These are phyloP conservation scores for Leptodermis oblonga DNA, from an alignment of 257 asterid genomes.

Conservation along the genomic window DNA sequence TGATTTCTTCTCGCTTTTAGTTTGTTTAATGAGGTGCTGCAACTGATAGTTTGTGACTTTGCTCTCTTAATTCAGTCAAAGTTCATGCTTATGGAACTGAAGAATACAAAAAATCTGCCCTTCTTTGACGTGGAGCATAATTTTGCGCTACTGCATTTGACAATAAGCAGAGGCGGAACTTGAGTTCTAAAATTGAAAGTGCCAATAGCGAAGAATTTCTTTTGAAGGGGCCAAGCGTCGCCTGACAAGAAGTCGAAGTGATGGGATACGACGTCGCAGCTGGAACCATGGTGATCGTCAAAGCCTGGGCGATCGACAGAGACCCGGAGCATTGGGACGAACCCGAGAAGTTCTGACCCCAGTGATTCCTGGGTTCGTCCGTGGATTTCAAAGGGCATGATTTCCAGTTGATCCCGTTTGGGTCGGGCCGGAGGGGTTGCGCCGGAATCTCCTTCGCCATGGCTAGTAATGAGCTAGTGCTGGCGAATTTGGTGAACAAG, in stretches of 20 bases:
- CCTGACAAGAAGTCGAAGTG: slow-evolving; percentile 13
- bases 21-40: too few species aligned
- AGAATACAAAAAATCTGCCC: too few species aligned
- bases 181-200: too few species aligned
- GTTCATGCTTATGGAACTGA: too few species aligned
- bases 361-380: slow-evolving; percentile 15
- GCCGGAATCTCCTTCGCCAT: slow-evolving; percentile 31
- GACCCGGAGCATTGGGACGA: slow-evolving; percentile 21
- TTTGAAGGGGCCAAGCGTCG: slow-evolving; percentile 15
- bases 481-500: slow-evolving; percentile 38
- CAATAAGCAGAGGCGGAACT: too few species aligned
- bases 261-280: slow-evolving; percentile 21
- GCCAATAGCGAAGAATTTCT: too few species aligned
- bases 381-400: slow-evolving; percentile 33
- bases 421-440: slow-evolving; percentile 45
- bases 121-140: too few species aligned
- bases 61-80: too few species aligned
- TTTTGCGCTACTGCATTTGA: too few species aligned
- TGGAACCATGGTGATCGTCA: slow-evolving; percentile 19
- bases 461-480: slow-evolving; percentile 20
- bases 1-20: too few species aligned
- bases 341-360: slow-evolving; percentile 16
- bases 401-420: slow-evolving; percentile 43
- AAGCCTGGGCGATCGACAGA: slow-evolving; percentile 21
- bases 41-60: too few species aligned